A percentile compares a stretch with the other conserved stretches of the same genome.
phyloP scores from a whole-genome alignment of 805 yeast genomes.

The Jamesozyma hellenica region DNA sequence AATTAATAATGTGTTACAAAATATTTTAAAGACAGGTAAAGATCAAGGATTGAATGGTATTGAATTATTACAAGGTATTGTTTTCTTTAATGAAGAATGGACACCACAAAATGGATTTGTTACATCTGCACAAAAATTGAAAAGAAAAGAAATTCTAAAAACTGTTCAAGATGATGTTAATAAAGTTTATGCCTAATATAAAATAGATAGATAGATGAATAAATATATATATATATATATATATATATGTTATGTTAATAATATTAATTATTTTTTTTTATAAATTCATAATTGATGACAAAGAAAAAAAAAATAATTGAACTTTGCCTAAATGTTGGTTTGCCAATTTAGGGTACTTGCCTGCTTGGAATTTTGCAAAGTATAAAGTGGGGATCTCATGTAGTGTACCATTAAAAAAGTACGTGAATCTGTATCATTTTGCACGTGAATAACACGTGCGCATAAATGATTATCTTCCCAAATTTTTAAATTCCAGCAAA shows the following conservation, averaged over 20 bases:
- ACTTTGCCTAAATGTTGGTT: too few relatives aligned
- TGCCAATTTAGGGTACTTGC: too few relatives aligned
- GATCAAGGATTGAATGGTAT: slow-evolving; percentile 74
- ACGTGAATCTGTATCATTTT: too few relatives aligned
- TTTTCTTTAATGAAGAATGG: slow-evolving; percentile 85
- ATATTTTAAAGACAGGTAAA: slow-evolving; percentile 65
- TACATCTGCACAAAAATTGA: slow-evolving; percentile 92
- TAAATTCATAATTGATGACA: background rate
- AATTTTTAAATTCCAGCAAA: too few relatives aligned
- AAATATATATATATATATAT: background rate
- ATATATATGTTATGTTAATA: too few relatives aligned
- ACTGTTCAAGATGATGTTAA: slow-evolving; percentile 61
- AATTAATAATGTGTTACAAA: slow-evolving; percentile 41
- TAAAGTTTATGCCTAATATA: slow-evolving; percentile 42
- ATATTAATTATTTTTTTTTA: too few relatives aligned
- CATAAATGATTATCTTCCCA: too few relatives aligned
- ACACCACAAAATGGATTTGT: slow-evolving; percentile 92
- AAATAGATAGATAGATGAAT: background rate
- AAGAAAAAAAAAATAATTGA: background rate
- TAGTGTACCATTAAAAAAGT: too few relatives aligned
- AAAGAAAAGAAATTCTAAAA: slow-evolving; percentile 77
- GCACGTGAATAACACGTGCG: too few relatives aligned
- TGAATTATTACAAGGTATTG: slow-evolving; percentile 72
- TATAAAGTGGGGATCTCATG: too few relatives aligned
- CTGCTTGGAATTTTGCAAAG: too few relatives aligned